These are phyloP conservation scores for Monoraphidium neglectum DNA, from an alignment of 139 green algal species.

Conservation along the genomic window DNA sequence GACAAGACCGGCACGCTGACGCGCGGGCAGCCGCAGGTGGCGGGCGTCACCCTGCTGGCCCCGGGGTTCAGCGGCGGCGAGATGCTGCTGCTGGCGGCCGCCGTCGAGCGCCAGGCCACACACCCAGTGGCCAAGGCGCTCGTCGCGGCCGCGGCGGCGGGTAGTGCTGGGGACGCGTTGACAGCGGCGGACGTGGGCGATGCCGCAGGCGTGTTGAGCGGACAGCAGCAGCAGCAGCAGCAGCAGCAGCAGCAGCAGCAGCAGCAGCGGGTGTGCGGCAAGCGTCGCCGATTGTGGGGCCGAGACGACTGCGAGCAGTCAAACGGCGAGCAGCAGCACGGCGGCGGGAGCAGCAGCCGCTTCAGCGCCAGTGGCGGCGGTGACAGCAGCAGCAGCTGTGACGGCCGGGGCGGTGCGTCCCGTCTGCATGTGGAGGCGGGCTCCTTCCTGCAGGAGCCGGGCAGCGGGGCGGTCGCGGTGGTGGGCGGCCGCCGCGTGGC, in stretches of 20 bases:
- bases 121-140: constrained; percentile 74
- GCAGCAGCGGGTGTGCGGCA: too few species aligned
- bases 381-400: constrained; percentile 1
- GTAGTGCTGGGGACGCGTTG: background rate
- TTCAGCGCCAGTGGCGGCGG: background rate
- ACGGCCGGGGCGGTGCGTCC: background rate
- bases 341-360: background rate
- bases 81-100: constrained; percentile 73
- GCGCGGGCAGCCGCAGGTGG: constrained; percentile 71
- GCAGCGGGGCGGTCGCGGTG: constrained; percentile 66
- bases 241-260: constrained; percentile 1
- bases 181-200: too few species aligned
- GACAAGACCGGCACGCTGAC: constrained; percentile 98
- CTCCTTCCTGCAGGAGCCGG: constrained; percentile 80
- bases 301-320: too few species aligned
- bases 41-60: constrained; percentile 16
- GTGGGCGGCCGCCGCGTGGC: constrained; percentile 61
- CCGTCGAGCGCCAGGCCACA: constrained; percentile 70
- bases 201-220: too few species aligned
- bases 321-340: constrained; percentile 25
- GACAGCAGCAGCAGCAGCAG: background rate
- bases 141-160: constrained; percentile 29
- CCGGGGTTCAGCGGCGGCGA: background rate
- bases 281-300: too few species aligned
- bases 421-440: constrained; percentile 39